phyloP scores from a whole-genome alignment of 1,284 basidiomycete genomes.

The Cutaneotrichosporon dermatis region DNA sequence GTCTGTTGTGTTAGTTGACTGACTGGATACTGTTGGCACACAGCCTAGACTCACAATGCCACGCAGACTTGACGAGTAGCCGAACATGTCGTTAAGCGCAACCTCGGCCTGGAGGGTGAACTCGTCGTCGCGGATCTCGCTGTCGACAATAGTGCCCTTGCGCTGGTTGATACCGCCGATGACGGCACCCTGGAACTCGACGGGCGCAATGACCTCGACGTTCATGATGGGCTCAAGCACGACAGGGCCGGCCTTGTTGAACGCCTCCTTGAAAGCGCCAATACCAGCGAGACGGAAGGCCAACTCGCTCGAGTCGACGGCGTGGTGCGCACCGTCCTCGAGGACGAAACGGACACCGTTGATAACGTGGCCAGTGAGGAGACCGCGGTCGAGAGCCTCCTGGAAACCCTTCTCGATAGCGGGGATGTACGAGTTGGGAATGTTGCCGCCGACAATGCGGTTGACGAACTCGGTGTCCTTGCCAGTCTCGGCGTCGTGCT shows the following conservation, averaged over 20 bases:
- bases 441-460: constrained; percentile 84
- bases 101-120: constrained; percentile 91
- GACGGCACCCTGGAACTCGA: constrained; percentile 95
- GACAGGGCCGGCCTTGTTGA: constrained; percentile 68
- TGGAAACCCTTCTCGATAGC: constrained; percentile 97
- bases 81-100: constrained; percentile 97
- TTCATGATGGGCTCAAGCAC: constrained; percentile 98
- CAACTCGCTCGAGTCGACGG: constrained; percentile 95
- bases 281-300: constrained; percentile 89
- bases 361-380: constrained; percentile 82
- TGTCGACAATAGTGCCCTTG: constrained; percentile 91
- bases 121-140: constrained; percentile 95
- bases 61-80: constrained; percentile 85
- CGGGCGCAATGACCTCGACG: constrained; percentile 93
- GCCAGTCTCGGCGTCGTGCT: constrained; percentile 68
- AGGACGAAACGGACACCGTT: constrained; percentile 83
- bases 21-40: too few species aligned
- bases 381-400: constrained; percentile 89
- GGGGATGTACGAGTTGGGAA: constrained; percentile 88
- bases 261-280: constrained; percentile 90
- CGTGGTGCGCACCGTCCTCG: constrained; percentile 87
- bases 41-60: constrained; percentile 54
- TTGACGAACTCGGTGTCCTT: constrained; percentile 87
- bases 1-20: constrained; percentile 51
- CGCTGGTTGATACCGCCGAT: constrained; percentile 93